Evolutionary conservation across 768 basidiomycete species (phyloP), one percentile per base, ranked within the genome.

Genomic region (Austroboletus eburneus): DNA sequence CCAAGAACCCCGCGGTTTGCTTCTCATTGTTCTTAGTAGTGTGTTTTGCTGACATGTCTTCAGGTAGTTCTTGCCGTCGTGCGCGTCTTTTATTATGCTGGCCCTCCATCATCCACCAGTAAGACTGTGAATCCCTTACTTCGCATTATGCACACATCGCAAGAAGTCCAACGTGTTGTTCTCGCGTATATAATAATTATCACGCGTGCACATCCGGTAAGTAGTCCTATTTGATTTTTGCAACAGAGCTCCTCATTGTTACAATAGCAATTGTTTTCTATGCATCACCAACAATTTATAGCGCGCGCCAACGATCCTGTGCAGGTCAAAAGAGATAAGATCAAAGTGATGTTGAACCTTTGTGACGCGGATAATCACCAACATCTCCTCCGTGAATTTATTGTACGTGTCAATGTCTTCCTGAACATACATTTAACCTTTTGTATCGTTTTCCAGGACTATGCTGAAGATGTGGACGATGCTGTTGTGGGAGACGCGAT

Each of bases 1-100:
- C 87, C 43, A 74, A 83, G 46, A 97, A 96, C 65, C 83, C 93
- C 13, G 89, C 93, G 5, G 91, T 94, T 54, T 56, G 83, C 65
- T 21, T 10, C 14, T 10, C 30, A 20, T 30, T 12, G 5, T 17
- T 35, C 14, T 13, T 9, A 9, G 6, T 13, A 20, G 7, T 18
- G 16, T 17, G 14, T 32, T 9, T 25, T 45, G 17, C 46, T 50
- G 40, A 43, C 25, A 16, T 46, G 22, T 45, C 10, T 14, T 43
- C 40, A 92, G 90, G 91, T 94, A 25, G 83, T 93, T 0, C 66
- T 94, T 39, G 87, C 87, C 17, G 87, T 76, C 0, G 73, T 81
- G 3, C 81, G 83, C 7, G 73, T 83, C 7, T 80, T 89, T 51
- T 91, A 85, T 64, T 89, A 92, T 61, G 69, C 82, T 1, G 83